Base-by-base conservation (phyloP, 495 filamentous ascomycete genomes). In the Aspergillus heteromorphus region DNA sequence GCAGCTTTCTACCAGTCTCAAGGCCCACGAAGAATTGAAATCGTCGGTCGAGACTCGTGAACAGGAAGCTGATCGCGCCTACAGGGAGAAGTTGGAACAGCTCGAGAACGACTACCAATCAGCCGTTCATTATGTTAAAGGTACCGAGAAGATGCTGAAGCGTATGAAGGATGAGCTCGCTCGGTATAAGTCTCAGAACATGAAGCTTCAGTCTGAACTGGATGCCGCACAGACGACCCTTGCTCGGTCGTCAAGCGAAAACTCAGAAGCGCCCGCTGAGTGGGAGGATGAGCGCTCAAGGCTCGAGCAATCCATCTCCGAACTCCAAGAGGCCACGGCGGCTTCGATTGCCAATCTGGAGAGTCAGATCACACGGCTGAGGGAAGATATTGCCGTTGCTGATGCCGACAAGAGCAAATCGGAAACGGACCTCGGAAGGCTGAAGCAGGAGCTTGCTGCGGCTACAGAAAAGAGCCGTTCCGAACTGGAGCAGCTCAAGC, bases 91-190 rank as follows among this genome's bases (percentile, higher is more conserved):
- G 68, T 76, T 99, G 50, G 83, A 87, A 50, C 89, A 95, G 64
- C 83, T 99, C 19, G 91, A 97, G 66, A 91, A 89, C 65, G 93
- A 99, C 65, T 96, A 99, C 65, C 91, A 95, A 66, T 96, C 95
- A n/a, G 92, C 95, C 11, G 92, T 97, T n/a, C 92, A 96, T 70
- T 99, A 99, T 65, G 90, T 99, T 58, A 95, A 96, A 65, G 95
- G 93, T 38, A 97, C 92, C 1, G 95, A 99, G 72, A 97, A 96
- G 80, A 95, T 99, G 89, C 79, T 98, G 20, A 92, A 92, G 71
- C 91, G 92, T 61, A 95, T 98, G 84, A 97, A 98, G 76, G 91
- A 96, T 59, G 93, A 98, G 69, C 77, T 97, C 11, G 75, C 84
- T 34, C 89, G 91, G 31, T 91, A 91, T 68, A 97, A 96, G 78